phyloP scores from a whole-genome alignment of 2,329 filamentous ascomycete species.

The Curvularia eragrostidis region DNA sequence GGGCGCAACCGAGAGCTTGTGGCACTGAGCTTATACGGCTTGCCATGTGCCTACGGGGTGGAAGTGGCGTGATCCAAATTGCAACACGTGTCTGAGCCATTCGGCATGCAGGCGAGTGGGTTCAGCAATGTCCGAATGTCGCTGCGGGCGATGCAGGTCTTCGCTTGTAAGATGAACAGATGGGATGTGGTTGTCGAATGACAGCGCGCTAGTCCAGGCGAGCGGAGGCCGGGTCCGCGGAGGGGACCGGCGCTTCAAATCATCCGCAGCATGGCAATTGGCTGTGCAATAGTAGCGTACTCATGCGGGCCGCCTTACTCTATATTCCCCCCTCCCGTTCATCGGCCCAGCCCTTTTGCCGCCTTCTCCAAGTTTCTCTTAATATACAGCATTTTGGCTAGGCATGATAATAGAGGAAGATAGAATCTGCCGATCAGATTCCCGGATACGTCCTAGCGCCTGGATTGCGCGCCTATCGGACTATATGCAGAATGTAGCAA shows the following conservation, averaged over 20 bases:
- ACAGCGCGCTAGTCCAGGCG: constrained; percentile 8
- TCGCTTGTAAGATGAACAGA: constrained; percentile 8
- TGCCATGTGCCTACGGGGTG: not conserved
- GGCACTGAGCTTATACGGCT: not conserved
- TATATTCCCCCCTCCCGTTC: constrained; percentile 11
- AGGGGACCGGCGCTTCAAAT: constrained; percentile 5
- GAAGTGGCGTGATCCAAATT: not conserved
- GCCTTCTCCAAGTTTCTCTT: not conserved
- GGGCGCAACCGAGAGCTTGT: not conserved
- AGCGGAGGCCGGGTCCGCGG: constrained; percentile 7
- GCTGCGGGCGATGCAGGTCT: constrained; percentile 4
- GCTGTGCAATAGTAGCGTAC: not conserved
- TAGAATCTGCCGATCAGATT: not conserved
- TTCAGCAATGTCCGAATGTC: constrained; percentile 6
- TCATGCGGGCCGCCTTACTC: constrained; percentile 9
- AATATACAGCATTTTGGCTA: not conserved
- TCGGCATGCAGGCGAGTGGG: not conserved
- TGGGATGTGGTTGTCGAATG: not conserved
- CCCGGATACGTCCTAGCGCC: not conserved
- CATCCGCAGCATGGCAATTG: constrained; percentile 9
- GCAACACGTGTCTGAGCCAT: not conserved
- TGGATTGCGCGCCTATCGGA: constrained; percentile 4
- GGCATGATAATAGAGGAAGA: constrained; percentile 2
- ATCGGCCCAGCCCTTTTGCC: not conserved
- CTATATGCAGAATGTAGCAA: constrained; percentile 7